phyloP scores from a whole-genome alignment of 495 filamentous ascomycete genomes.

The Penicillium fimorum region DNA sequence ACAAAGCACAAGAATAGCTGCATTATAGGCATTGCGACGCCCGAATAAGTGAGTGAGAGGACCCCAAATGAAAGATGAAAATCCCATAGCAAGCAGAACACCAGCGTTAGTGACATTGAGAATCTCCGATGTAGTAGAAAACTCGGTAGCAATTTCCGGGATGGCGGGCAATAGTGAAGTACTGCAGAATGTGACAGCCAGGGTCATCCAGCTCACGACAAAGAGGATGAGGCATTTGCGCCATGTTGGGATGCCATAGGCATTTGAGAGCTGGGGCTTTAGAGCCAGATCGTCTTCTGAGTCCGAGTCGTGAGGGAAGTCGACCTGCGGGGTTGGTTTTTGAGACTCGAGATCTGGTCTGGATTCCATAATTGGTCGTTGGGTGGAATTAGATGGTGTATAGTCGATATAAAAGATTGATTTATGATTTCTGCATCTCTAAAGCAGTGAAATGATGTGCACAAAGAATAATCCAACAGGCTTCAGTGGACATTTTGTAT shows the following conservation, averaged over 20 bases:
- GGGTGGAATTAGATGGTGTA: not conserved
- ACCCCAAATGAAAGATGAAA: conserved; percentile 54
- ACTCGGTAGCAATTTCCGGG: conserved; percentile 42
- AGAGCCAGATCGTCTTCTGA: conserved; percentile 13
- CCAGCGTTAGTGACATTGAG: conserved; percentile 48
- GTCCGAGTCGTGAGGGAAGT: conserved; percentile 21
- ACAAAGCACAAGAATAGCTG: conserved; percentile 39
- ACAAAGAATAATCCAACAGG: not conserved
- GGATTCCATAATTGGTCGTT: conserved; percentile 2
- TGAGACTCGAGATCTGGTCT: conserved; percentile 25
- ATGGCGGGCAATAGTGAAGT: conserved; percentile 43
- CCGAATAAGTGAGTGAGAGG: conserved; percentile 45
- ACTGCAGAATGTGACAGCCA: conserved; percentile 44
- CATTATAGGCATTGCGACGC: conserved; percentile 35
- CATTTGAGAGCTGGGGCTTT: conserved; percentile 19
- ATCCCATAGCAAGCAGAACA: conserved; percentile 56
- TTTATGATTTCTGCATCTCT: not conserved
- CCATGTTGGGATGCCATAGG: conserved; percentile 37
- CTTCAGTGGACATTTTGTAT: conserved; percentile 10
- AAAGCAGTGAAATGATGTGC: not conserved
- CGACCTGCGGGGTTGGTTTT: conserved; percentile 19
- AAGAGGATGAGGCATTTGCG: conserved; percentile 46
- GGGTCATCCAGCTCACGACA: conserved; percentile 44
- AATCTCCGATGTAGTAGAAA: conserved; percentile 37
- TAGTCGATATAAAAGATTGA: not conserved